Evolutionary conservation across 1,284 basidiomycete genomes (phyloP), one percentile per base, ranked within the genome.

Genomic region (Sporisorium exsertum): DNA sequence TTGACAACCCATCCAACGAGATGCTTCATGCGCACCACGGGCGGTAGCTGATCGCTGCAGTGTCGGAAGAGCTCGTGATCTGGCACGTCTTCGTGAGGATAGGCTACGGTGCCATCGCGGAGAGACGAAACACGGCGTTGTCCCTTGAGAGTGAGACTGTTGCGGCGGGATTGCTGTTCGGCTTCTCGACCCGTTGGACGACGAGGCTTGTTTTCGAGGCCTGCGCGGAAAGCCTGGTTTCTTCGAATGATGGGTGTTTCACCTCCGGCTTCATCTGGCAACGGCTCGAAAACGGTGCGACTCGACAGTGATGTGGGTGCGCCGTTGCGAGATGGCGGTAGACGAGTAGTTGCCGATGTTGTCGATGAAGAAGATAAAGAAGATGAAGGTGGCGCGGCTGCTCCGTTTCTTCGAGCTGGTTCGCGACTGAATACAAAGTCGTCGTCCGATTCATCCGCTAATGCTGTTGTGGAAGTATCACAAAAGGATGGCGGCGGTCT

Each of bases 31-130:
- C 81, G 74, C 2, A 79, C 75, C 2, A 81, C 80, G 13, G 80
- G 80, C 2, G 80, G 78, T 3, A 77, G 60, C 50, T 80, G 69
- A 32, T 79, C 78, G 53, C 70, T 77, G 59, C 72, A 78, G 37
- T 83, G 81, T 42, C 80, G 69, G 55, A 79, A 83, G 3, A 83
- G 68, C 52, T 73, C 75, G 53, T 79, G 64, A 46, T 83, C 81
- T 8, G 81, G 81, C 6, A 83, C 79, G 47, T 78, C 70, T 15
- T 75, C 74, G 54, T 83, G 81, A 4, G 81, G 81, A 53, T 83
- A 80, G 16, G 81, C 81, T 10, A 69, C 64, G 3, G 69, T 65
- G 42, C 77, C 70, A 35, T 81, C 80, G 26, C 81, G 78, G 26
- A 83, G 58, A 5, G 72, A 73, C 12, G 80, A 81, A 24, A 77